Percentiles rank a stretch among this genome's conserved stretches.
These are phyloP conservation scores for Aristolochia contorta DNA, from an alignment of 164 flowering plant species.

Conservation along the genomic window DNA sequence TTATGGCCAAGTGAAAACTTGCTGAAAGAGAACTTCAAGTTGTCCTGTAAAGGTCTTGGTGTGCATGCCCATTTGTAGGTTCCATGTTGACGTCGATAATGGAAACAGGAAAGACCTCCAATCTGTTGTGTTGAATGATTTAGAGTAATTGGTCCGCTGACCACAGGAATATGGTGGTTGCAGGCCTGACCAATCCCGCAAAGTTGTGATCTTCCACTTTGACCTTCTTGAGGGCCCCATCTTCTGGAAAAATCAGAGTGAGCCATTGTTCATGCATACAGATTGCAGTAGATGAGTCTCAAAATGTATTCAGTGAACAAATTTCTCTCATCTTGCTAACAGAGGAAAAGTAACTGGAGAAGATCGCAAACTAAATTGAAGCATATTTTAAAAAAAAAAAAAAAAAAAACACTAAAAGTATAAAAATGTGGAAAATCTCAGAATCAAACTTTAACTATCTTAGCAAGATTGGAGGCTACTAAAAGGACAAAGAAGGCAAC, in stretches of 20 bases:
- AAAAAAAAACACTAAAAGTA: too few relatives aligned
- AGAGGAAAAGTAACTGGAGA: too few relatives aligned
- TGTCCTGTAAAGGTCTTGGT: constrained; percentile 37
- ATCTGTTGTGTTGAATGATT: constrained; percentile 11
- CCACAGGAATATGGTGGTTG: constrained; percentile 13
- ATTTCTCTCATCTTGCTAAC: too few relatives aligned
- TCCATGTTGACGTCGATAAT: constrained; percentile 12
- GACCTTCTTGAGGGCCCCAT: constrained; percentile 31
- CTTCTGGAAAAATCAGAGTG: not conserved
- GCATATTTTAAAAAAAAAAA: too few relatives aligned
- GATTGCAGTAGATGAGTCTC: not conserved
- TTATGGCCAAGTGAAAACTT: constrained; percentile 14
- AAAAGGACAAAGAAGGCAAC: too few relatives aligned
- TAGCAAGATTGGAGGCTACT: too few relatives aligned
- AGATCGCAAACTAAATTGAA: too few relatives aligned
- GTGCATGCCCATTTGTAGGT: constrained; percentile 9
- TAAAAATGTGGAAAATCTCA: too few relatives aligned
- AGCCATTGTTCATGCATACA: not conserved
- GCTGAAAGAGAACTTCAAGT: constrained; percentile 30
- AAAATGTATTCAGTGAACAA: not conserved
- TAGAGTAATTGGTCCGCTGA: constrained; percentile 12
- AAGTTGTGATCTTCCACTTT: constrained; percentile 13
- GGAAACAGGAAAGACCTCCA: constrained; percentile 31
- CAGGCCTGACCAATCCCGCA: constrained; percentile 13
- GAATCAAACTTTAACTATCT: too few relatives aligned